phyloP scores from a whole-genome alignment of 805 yeast species.

The Suhomyces sp. region DNA sequence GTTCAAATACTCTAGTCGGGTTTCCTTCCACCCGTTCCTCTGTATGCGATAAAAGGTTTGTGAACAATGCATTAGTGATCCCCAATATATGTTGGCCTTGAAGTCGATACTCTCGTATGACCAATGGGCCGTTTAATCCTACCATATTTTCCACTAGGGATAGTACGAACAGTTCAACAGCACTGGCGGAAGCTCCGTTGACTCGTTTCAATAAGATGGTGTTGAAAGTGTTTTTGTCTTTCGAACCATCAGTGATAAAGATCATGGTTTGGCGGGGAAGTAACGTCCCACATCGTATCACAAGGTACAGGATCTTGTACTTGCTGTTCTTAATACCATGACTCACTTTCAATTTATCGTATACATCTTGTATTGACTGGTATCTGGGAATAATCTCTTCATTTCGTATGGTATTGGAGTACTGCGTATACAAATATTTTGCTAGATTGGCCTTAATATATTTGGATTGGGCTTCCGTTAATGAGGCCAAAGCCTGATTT shows the following conservation, averaged over 20 bases:
- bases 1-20: constrained; percentile 2
- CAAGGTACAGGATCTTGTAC: constrained; percentile 9
- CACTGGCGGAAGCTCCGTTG: not conserved
- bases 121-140: constrained; percentile 7
- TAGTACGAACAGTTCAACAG: constrained; percentile 4
- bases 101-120: constrained; percentile 12
- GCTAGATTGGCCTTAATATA: constrained; percentile 9
- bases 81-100: constrained; percentile 6
- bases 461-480: constrained; percentile 4
- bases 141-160: constrained; percentile 11
- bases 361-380: constrained; percentile 6
- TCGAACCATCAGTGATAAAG: constrained; percentile 4
- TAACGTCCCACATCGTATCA: constrained; percentile 8
- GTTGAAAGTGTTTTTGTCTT: constrained; percentile 2
- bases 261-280: constrained; percentile 13
- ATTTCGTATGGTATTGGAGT: not conserved
- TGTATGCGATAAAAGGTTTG: constrained; percentile 1
- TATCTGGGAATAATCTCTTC: constrained; percentile 11
- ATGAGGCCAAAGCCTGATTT: constrained; percentile 8
- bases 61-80: constrained; percentile 8
- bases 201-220: constrained; percentile 9
- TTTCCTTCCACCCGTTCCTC: not conserved
- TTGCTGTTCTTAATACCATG: constrained; percentile 1
- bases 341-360: constrained; percentile 5
- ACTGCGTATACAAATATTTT: constrained; percentile 3